Conservation (phyloP, 2,329 filamentous ascomycete genomes). For the Colletotrichum tanaceti region DNA sequence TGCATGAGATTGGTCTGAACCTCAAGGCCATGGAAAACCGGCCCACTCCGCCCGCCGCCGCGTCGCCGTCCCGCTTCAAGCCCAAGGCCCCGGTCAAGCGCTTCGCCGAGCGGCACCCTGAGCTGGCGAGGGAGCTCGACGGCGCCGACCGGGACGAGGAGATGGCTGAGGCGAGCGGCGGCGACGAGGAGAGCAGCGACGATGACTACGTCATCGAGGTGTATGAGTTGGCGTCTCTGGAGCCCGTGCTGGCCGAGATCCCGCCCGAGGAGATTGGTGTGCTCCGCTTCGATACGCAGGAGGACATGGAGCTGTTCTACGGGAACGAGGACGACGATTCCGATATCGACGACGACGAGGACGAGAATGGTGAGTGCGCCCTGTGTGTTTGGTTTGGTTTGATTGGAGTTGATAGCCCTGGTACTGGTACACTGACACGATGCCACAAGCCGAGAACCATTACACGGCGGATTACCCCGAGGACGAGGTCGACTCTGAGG, state of each 20-base stretch:
- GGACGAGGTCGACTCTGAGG: constrained; percentile 78
- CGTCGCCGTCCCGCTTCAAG: constrained; percentile 57
- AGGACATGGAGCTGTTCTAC: constrained; percentile 71
- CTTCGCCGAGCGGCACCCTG: constrained; percentile 67
- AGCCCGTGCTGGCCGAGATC: constrained; percentile 60
- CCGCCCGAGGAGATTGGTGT: constrained; percentile 65
- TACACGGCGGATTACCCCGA: constrained; percentile 85
- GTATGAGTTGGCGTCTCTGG: constrained; percentile 70
- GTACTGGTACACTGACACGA: background rate
- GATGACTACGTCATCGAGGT: constrained; percentile 73
- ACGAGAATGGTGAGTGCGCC: constrained; percentile 68
- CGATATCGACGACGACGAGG: constrained; percentile 73
- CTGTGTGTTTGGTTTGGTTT: background rate
- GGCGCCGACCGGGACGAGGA: constrained; percentile 48
- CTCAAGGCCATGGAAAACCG: constrained; percentile 61
- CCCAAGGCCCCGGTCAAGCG: constrained; percentile 67
- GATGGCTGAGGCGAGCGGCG: constrained; percentile 55
- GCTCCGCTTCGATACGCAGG: constrained; percentile 67
- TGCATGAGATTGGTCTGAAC: constrained; percentile 68
- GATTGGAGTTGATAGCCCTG: too few relatives aligned
- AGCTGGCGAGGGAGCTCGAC: constrained; percentile 45
- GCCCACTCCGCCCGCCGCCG: constrained; percentile 33
- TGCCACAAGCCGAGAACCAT: constrained; percentile 75
- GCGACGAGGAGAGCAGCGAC: constrained; percentile 57
- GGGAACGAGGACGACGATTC: constrained; percentile 70